A percentile compares a stretch with the other conserved stretches of the same genome.
Conservation (phyloP, 768 basidiomycete genomes). For the Crepidotus variabilis region DNA sequence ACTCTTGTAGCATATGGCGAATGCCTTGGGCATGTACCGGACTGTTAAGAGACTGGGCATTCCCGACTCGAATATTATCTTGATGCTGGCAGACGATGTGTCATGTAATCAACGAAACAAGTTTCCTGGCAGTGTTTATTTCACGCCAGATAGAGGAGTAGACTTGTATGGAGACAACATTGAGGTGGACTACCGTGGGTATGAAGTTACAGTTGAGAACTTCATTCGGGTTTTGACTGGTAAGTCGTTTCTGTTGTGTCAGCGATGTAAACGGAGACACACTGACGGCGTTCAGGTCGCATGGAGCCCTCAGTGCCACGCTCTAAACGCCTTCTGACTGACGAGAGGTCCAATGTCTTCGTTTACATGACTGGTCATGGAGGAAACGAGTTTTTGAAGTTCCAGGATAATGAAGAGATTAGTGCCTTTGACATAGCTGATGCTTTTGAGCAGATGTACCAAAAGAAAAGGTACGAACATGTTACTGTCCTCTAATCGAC, state of each 20-base stretch:
- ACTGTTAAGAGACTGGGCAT: constrained; percentile 98
- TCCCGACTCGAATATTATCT: constrained; percentile 97
- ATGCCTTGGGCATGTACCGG: constrained; percentile 97
- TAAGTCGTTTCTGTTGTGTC: constrained; percentile 28
- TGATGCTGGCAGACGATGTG: constrained; percentile 97
- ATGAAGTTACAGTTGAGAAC: constrained; percentile 97
- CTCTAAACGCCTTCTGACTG: constrained; percentile 88
- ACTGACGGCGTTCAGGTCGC: constrained; percentile 51
- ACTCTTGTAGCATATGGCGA: constrained; percentile 85
- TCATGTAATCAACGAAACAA: constrained; percentile 92
- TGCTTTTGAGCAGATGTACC: constrained; percentile 98
- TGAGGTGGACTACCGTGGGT: constrained; percentile 97
- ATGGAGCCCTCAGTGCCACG: constrained; percentile 82
- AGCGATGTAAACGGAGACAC: background rate
- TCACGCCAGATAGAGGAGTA: constrained; percentile 74
- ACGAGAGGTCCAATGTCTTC: constrained; percentile 90
- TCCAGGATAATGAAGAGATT: constrained; percentile 98
- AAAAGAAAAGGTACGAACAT: constrained; percentile 76
- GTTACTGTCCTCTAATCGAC: background rate
- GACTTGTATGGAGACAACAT: constrained; percentile 96
- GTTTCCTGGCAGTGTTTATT: constrained; percentile 89
- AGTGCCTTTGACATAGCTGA: constrained; percentile 97
- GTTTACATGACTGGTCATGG: constrained; percentile 99
- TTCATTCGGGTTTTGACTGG: constrained; percentile 91
- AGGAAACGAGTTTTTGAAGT: constrained; percentile 97